phyloP scores from a whole-genome alignment of 2,329 filamentous ascomycete genomes.

The Colletotrichum tanaceti region DNA sequence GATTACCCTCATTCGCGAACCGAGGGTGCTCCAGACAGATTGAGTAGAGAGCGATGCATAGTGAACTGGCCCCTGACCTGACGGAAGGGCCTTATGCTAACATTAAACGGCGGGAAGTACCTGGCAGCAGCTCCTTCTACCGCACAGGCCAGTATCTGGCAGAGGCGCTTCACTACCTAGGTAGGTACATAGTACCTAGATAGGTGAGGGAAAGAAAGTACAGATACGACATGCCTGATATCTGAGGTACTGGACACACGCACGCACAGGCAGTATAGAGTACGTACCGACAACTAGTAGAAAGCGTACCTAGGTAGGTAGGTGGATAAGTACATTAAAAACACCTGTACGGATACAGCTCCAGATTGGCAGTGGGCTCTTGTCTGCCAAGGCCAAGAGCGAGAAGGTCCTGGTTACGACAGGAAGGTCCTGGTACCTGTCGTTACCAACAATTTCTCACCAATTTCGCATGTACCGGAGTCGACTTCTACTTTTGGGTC shows the following conservation, averaged over 20 bases:
- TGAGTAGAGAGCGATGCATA: slow-evolving; percentile 8
- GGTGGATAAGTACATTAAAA: too few species aligned
- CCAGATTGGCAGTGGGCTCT: slow-evolving; percentile 12
- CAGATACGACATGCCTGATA: slow-evolving; percentile 27
- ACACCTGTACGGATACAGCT: slow-evolving; percentile 15
- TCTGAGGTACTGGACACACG: background rate
- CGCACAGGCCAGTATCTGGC: slow-evolving; percentile 33
- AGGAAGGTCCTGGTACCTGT: slow-evolving; percentile 33
- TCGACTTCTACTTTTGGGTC: slow-evolving; percentile 38
- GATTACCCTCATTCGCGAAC: background rate
- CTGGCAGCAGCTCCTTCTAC: background rate
- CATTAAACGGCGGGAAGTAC: slow-evolving; percentile 4
- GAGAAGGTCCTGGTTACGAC: slow-evolving; percentile 25
- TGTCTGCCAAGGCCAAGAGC: slow-evolving; percentile 22
- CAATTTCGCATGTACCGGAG: slow-evolving; percentile 42
- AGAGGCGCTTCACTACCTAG: slow-evolving; percentile 27
- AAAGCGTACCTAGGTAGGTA: background rate
- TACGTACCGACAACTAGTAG: background rate
- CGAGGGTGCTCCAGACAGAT: background rate
- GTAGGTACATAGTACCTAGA: too few species aligned
- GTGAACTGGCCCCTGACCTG: slow-evolving; percentile 1
- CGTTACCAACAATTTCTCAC: slow-evolving; percentile 39
- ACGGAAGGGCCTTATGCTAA: slow-evolving; percentile 7
- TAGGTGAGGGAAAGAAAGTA: slow-evolving; percentile 16
- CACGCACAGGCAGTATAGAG: background rate